Evolutionary conservation across 192 early-diverging fungal genomes (phyloP).

Genomic region (Spizellomyces sp.): DNA sequence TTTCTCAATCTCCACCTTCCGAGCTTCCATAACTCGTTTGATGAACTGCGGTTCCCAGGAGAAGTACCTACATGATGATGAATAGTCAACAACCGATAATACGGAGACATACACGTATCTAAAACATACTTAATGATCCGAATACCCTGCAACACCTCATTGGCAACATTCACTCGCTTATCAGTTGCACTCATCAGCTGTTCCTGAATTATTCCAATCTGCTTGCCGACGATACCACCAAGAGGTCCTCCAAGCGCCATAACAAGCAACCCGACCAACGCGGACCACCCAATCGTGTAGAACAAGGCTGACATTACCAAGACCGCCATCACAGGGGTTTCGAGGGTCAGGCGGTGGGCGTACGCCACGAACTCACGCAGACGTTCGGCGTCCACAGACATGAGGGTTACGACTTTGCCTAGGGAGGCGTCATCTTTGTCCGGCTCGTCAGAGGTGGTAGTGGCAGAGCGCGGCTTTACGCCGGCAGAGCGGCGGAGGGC

Average conservation of each 20-base stretch:
- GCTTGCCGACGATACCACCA: slow-evolving; percentile 31
- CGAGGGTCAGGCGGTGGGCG: slow-evolving; percentile 3
- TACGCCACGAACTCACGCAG: background rate
- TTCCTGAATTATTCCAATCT: slow-evolving; percentile 50
- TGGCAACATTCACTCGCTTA: slow-evolving; percentile 80
- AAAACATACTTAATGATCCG: slow-evolving; percentile 94
- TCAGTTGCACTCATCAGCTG: slow-evolving; percentile 65
- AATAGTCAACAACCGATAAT: slow-evolving; percentile 55
- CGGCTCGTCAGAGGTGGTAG: background rate
- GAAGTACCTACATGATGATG: slow-evolving; percentile 46
- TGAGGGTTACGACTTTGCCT: slow-evolving; percentile 51
- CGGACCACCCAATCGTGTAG: slow-evolving; percentile 71
- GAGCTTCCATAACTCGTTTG: slow-evolving; percentile 56
- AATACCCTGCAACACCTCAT: slow-evolving; percentile 88
- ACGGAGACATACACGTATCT: too few relatives aligned
- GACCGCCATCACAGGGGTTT: slow-evolving; percentile 34
- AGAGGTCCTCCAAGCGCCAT: slow-evolving; percentile 52
- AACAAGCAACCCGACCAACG: slow-evolving; percentile 75
- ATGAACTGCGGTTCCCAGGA: slow-evolving; percentile 44
- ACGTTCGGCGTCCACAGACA: slow-evolving; percentile 44
- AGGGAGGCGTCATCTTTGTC: too few relatives aligned
- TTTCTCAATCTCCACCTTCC: slow-evolving; percentile 17
- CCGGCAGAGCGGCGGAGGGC: slow-evolving; percentile 11
- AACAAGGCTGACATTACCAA: slow-evolving; percentile 32
- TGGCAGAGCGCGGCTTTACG: background rate